These are phyloP conservation scores for Fusarium ramigenum DNA, from an alignment of 2,329 filamentous ascomycete species.

Conservation along the genomic window DNA sequence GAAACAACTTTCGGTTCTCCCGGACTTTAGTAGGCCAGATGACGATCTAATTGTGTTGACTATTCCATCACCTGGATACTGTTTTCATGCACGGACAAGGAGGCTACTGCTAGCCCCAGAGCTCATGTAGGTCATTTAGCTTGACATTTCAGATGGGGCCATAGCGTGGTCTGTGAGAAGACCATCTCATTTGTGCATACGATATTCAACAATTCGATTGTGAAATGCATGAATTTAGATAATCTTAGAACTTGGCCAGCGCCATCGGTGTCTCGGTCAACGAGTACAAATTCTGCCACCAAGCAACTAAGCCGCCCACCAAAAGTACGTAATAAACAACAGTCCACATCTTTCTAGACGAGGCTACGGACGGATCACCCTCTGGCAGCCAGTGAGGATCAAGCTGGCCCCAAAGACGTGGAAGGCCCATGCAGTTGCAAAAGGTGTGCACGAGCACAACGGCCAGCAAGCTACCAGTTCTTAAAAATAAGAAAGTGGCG, in stretches of 20 bases:
- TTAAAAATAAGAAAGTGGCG: constrained; percentile 86
- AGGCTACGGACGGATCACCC: constrained; percentile 35
- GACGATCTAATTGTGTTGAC: neutral
- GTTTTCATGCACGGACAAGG: constrained; percentile 15
- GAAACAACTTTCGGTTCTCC: neutral
- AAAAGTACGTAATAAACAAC: constrained; percentile 82
- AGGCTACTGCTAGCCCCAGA: neutral
- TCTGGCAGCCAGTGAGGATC: constrained; percentile 58
- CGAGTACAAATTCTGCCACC: constrained; percentile 75
- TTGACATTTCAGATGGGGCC: neutral
- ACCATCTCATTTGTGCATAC: constrained; percentile 18
- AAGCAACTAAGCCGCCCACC: constrained; percentile 74
- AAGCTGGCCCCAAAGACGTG: constrained; percentile 83
- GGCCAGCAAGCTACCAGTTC: constrained; percentile 82
- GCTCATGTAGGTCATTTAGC: constrained; percentile 14
- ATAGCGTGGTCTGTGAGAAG: constrained; percentile 13
- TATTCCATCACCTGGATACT: neutral
- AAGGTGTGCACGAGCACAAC: constrained; percentile 83
- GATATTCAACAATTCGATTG: neutral
- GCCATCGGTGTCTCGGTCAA: constrained; percentile 67
- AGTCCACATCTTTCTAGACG: constrained; percentile 66
- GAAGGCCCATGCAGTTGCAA: constrained; percentile 92
- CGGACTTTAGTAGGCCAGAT: neutral
- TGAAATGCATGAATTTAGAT: constrained; percentile 3
- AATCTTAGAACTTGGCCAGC: constrained; percentile 44